These are phyloP conservation scores for Salix viminalis DNA, from an alignment of 345 rosid species.

Conservation along the genomic window DNA sequence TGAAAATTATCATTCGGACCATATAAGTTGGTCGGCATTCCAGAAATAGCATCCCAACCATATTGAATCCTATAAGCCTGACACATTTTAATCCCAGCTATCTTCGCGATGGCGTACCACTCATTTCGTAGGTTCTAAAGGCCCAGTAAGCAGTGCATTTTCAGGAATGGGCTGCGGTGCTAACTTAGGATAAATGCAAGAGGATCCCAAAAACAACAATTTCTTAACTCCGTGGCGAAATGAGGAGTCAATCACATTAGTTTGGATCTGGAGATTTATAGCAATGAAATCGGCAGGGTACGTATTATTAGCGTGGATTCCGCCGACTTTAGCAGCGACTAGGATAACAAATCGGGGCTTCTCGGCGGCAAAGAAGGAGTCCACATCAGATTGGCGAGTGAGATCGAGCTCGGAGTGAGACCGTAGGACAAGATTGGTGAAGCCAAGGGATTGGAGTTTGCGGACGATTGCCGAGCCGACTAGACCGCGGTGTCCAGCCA, in stretches of 20 bases:
- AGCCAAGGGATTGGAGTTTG: slow-evolving; percentile 53
- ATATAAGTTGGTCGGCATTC: slow-evolving; percentile 89
- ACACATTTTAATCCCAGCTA: slow-evolving; percentile 91
- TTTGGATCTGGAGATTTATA: slow-evolving; percentile 89
- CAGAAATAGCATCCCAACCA: slow-evolving; percentile 74
- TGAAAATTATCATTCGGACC: slow-evolving; percentile 92
- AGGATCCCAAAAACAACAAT: slow-evolving; percentile 83
- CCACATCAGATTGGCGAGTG: slow-evolving; percentile 72
- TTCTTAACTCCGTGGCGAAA: slow-evolving; percentile 61
- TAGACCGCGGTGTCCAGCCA: slow-evolving; percentile 92
- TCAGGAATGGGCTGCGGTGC: slow-evolving; percentile 95
- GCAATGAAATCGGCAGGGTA: slow-evolving; percentile 95
- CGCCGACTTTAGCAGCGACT: slow-evolving; percentile 95
- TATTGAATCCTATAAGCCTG: slow-evolving; percentile 85
- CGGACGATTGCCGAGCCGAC: slow-evolving; percentile 92
- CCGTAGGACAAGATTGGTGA: slow-evolving; percentile 59
- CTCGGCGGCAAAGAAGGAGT: slow-evolving; percentile 61
- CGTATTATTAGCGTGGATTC: slow-evolving; percentile 92
- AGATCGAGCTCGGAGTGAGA: slow-evolving; percentile 83
- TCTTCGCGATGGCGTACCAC: slow-evolving; percentile 92
- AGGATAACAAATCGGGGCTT: slow-evolving; percentile 67
- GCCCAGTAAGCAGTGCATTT: slow-evolving; percentile 67
- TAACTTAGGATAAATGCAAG: slow-evolving; percentile 88
- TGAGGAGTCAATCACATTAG: slow-evolving; percentile 83
- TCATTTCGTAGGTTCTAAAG: slow-evolving; percentile 93